Conservation (phyloP, 192 early-diverging fungal genomes). For the Obelidium mucronatum region DNA sequence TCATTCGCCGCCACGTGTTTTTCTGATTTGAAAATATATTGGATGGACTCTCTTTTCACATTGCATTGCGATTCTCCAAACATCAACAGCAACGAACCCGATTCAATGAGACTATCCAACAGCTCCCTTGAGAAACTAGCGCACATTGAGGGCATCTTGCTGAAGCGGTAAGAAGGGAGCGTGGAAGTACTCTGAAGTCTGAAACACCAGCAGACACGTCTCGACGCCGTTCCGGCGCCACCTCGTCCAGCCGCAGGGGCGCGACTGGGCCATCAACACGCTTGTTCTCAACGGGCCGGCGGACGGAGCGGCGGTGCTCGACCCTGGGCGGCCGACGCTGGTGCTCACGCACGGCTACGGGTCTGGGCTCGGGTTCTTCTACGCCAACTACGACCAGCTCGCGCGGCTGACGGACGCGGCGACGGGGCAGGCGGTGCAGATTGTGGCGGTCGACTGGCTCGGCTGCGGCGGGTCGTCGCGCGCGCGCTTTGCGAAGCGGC, state of each 20-base stretch:
- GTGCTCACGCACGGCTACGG: slow-evolving; percentile 80
- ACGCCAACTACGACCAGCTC: slow-evolving; percentile 46
- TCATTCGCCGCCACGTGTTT: too few species aligned
- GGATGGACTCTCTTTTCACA: too few species aligned
- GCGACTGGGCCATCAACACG: slow-evolving; percentile 36
- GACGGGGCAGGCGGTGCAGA: slow-evolving; percentile 39
- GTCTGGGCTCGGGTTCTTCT: slow-evolving; percentile 82
- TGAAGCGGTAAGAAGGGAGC: slow-evolving; percentile 3
- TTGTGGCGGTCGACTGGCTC: slow-evolving; percentile 90
- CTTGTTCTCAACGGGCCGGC: slow-evolving; percentile 25
- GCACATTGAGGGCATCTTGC: slow-evolving; percentile 12
- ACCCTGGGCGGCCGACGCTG: slow-evolving; percentile 7
- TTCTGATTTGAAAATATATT: too few species aligned
- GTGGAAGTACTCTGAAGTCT: not conserved
- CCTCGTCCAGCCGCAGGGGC: slow-evolving; percentile 13
- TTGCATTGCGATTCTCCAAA: too few species aligned
- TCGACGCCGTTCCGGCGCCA: slow-evolving; percentile 29
- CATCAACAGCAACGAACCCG: too few species aligned
- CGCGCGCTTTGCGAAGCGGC: slow-evolving; percentile 65
- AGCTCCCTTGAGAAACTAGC: slow-evolving; percentile 26
- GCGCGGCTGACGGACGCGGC: slow-evolving; percentile 2
- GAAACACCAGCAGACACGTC: slow-evolving; percentile 28
- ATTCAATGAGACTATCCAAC: too few species aligned
- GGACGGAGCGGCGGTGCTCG: not conserved
- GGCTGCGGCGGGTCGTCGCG: slow-evolving; percentile 93